Conservation (phyloP, 202 grass and related monocot species). For the Bolboschoenoplectus hybrid region DNA sequence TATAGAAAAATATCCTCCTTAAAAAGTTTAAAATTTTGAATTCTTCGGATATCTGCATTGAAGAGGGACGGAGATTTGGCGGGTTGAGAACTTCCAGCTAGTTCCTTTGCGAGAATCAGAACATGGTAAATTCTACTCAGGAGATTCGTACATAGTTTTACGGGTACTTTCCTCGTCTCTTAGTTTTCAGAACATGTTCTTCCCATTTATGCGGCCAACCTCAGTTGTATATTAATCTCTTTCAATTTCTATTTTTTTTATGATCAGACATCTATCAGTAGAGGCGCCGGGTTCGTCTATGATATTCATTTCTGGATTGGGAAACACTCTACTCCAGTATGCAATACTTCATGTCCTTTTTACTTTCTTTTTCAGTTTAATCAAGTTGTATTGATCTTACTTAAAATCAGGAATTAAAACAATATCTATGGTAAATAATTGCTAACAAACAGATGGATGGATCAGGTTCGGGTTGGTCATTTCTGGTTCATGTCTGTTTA, state of each 20-base stretch:
- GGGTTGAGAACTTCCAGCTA: slow-evolving; percentile 83
- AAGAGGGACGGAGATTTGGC: slow-evolving; percentile 91
- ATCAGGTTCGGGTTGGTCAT: neutral
- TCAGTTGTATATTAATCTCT: neutral
- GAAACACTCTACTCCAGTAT: slow-evolving; percentile 81
- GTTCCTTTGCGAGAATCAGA: slow-evolving; percentile 65
- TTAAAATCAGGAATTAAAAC: neutral
- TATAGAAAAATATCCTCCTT: neutral
- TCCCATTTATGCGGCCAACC: slow-evolving; percentile 1
- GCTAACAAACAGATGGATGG: neutral
- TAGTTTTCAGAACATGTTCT: slow-evolving; percentile 35
- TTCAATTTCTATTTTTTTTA: slow-evolving; percentile 8
- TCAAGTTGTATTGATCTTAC: neutral
- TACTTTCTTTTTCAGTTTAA: neutral
- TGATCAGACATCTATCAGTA: slow-evolving; percentile 66
- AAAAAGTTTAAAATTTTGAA: neutral
- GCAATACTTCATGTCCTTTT: neutral
- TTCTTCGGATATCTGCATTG: slow-evolving; percentile 43
- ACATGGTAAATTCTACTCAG: slow-evolving; percentile 86
- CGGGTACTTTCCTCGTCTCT: slow-evolving; percentile 47
- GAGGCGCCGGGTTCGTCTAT: slow-evolving; percentile 62
- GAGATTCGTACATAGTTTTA: slow-evolving; percentile 92
- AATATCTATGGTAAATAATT: neutral
- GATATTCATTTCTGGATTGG: slow-evolving; percentile 99
- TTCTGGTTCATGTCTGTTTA: neutral